phyloP scores from a whole-genome alignment of 108 stramenopile genomes.

The Thalassiosira profunda region DNA sequence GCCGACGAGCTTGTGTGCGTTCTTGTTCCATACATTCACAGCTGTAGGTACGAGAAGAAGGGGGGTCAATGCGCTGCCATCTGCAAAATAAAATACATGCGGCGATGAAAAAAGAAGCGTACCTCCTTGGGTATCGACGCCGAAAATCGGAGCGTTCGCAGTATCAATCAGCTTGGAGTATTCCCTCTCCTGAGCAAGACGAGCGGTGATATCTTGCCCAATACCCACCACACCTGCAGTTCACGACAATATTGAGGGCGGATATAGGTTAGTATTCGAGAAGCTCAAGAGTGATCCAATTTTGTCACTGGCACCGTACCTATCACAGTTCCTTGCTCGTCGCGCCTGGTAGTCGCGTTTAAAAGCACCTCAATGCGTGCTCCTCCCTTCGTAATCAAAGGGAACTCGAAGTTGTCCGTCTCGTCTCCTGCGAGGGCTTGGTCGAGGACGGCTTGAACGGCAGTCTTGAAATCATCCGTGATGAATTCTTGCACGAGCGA shows the following conservation, averaged over 20 bases:
- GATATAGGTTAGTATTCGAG: too few relatives aligned
- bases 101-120: too few relatives aligned
- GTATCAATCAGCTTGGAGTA: conserved; percentile 64
- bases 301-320: too few relatives aligned
- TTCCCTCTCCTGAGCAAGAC: conserved; percentile 23
- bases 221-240: conserved; percentile 72
- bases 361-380: conserved; percentile 44
- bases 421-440: conserved; percentile 60
- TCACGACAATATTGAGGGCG: too few relatives aligned
- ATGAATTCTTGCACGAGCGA: conserved; percentile 72
- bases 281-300: too few relatives aligned
- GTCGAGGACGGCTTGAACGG: conserved; percentile 65
- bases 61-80: too few relatives aligned
- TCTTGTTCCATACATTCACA: conserved; percentile 2
- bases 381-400: conserved; percentile 23
- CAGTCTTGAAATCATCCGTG: conserved; percentile 31
- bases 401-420: conserved; percentile 60
- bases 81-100: too few relatives aligned
- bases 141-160: conserved; percentile 82
- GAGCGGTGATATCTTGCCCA: conserved; percentile 36
- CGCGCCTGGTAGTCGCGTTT: conserved; percentile 49
- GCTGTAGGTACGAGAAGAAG: too few relatives aligned
- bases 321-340: conserved; percentile 14
- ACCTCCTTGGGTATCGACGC: conserved; percentile 67
- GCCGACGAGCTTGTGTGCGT: conserved; percentile 7